phyloP scores from a whole-genome alignment of 139 green algal genomes.

The Chlorella vulgaris region DNA sequence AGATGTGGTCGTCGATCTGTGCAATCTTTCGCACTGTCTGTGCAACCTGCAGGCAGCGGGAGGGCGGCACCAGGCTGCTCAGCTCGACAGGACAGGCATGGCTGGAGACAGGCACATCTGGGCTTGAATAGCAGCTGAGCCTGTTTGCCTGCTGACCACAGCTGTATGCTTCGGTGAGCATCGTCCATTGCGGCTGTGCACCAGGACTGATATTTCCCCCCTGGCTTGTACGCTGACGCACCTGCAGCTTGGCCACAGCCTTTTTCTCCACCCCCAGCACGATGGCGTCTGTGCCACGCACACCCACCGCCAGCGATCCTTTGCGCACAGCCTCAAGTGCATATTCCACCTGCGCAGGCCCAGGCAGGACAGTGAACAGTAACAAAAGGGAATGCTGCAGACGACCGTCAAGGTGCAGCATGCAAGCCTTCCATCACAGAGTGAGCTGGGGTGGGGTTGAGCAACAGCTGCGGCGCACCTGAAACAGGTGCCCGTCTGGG shows the following conservation, averaged over 20 bases:
- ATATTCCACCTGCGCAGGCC: constrained; percentile 97
- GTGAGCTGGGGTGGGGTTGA: too few relatives aligned
- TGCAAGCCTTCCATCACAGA: too few relatives aligned
- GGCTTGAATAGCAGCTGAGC: too few relatives aligned
- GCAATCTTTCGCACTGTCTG: constrained; percentile 97
- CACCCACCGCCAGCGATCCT: constrained; percentile 92
- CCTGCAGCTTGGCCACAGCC: constrained; percentile 93
- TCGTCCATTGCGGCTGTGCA: background rate
- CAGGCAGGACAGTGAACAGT: too few relatives aligned
- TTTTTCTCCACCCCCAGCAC: constrained; percentile 97
- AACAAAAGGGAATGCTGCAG: background rate
- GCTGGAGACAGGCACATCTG: too few relatives aligned
- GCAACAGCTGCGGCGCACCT: too few relatives aligned
- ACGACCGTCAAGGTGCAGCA: too few relatives aligned
- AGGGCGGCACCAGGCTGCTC: background rate
- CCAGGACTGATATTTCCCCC: background rate
- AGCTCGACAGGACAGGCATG: too few relatives aligned
- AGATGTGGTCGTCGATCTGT: constrained; percentile 95
- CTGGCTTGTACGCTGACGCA: background rate
- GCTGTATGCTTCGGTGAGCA: background rate
- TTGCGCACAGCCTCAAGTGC: constrained; percentile 96
- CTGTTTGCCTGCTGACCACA: too few relatives aligned
- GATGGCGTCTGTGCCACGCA: constrained; percentile 88
- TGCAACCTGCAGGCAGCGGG: constrained; percentile 55
- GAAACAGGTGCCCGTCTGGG: constrained; percentile 93